Percentiles rank a stretch among this genome's conserved stretches.
Conservation (phyloP, 75 land plant species). For the Cunninghamia lanceolata region DNA sequence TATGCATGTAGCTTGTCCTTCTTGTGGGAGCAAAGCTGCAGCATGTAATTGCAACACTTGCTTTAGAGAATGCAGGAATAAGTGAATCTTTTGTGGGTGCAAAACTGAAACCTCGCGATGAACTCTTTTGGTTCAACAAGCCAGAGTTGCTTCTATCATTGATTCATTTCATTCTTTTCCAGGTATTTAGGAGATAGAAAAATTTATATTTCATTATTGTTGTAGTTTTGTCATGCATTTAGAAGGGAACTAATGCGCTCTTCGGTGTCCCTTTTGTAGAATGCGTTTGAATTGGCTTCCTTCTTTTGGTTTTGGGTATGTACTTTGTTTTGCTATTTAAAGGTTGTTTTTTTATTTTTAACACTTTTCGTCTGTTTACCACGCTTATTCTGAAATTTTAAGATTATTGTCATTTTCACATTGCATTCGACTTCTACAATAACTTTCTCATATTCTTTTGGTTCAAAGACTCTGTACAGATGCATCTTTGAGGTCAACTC, state of each 20-base stretch:
- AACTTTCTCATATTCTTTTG: background rate
- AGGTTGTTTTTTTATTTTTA: background rate
- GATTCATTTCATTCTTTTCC: conserved; percentile 90
- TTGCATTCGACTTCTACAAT: background rate
- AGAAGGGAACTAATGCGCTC: background rate
- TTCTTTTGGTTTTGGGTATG: conserved; percentile 49
- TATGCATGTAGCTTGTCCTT: conserved; percentile 63
- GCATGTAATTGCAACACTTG: conserved; percentile 81
- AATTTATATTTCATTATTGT: background rate
- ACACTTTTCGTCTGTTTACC: background rate
- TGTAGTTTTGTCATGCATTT: background rate
- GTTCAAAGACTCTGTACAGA: background rate
- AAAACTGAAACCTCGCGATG: conserved; percentile 65
- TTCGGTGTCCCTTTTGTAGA: conserved; percentile 19
- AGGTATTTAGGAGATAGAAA: conserved; percentile 37
- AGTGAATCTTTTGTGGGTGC: conserved; percentile 31
- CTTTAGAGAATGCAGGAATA: conserved; percentile 68
- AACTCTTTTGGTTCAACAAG: conserved; percentile 92
- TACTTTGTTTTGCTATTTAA: background rate
- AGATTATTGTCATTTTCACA: conserved; percentile 1
- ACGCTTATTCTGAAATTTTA: background rate
- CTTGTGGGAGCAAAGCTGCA: conserved; percentile 86
- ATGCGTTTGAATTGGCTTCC: conserved; percentile 51
- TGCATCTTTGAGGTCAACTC: background rate
- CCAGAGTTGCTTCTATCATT: conserved; percentile 74